These are phyloP conservation scores for Stentor roeselii DNA, from an alignment of 73 alveolate species.

Conservation along the genomic window DNA sequence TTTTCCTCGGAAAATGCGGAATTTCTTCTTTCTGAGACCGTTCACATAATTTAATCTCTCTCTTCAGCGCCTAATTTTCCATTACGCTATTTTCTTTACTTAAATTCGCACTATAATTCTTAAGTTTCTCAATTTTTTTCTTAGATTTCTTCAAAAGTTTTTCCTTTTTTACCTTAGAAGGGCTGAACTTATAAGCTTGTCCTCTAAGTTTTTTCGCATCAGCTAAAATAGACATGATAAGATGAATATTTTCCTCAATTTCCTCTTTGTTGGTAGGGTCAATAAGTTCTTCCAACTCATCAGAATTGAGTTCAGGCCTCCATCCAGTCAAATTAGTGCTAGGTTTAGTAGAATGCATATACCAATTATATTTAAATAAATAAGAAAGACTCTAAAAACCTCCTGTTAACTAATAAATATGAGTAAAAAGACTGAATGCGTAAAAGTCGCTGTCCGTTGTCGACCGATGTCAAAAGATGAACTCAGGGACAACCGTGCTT, in stretches of 20 bases:
- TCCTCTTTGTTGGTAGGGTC: neutral
- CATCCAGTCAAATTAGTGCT: neutral
- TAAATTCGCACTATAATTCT: neutral
- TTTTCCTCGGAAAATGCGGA: neutral
- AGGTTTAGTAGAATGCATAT: neutral
- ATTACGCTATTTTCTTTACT: neutral
- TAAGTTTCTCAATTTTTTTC: too few relatives aligned
- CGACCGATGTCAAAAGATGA: conserved; percentile 91
- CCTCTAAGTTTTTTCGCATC: neutral
- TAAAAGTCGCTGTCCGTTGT: conserved; percentile 90
- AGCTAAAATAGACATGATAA: neutral
- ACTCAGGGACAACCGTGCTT: conserved; percentile 68
- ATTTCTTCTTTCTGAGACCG: neutral
- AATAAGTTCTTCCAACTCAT: neutral
- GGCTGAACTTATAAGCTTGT: neutral
- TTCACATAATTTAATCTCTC: neutral
- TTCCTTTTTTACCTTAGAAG: neutral
- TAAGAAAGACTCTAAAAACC: conserved; percentile 16
- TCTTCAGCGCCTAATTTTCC: neutral
- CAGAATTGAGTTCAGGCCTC: neutral
- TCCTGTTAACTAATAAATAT: neutral
- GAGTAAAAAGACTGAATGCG: conserved; percentile 81
- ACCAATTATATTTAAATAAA: too few relatives aligned
- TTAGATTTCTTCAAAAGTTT: neutral
- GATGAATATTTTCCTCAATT: neutral